Evolutionary conservation across 495 filamentous ascomycete genomes (phyloP).

Genomic region (Filosporella fistucella): DNA sequence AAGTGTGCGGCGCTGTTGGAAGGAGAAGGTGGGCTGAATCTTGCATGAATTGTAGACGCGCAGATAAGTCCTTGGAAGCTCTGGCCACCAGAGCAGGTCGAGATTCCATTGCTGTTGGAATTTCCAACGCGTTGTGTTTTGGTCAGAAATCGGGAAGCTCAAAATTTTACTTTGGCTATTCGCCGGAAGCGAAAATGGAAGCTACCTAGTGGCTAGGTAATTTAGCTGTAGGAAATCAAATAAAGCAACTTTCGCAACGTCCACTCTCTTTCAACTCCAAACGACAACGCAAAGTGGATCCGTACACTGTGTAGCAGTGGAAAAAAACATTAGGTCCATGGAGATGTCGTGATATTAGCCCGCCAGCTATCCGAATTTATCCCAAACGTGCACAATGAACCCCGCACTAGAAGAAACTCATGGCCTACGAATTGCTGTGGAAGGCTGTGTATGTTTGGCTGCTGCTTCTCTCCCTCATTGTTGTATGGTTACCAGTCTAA

Average conservation of each 20-base stretch:
- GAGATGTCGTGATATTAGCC: too few species aligned
- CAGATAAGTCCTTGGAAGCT: constrained; percentile 16
- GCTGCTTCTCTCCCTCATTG: constrained; percentile 11
- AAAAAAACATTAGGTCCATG: too few species aligned
- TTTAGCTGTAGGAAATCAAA: too few species aligned
- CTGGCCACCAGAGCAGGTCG: not conserved
- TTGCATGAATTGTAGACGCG: constrained; percentile 31
- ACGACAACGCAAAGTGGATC: too few species aligned
- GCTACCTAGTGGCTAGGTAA: too few species aligned
- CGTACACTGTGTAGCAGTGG: too few species aligned
- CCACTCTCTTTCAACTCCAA: too few species aligned
- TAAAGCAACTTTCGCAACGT: too few species aligned
- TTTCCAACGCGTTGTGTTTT: constrained; percentile 8
- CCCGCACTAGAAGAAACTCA: constrained; percentile 22
- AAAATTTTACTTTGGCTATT: too few species aligned
- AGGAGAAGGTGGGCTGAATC: constrained; percentile 47
- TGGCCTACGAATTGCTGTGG: constrained; percentile 54
- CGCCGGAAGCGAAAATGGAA: too few species aligned
- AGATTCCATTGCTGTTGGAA: not conserved
- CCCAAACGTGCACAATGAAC: constrained; percentile 7
- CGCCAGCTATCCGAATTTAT: constrained; percentile 2
- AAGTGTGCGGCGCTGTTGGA: constrained; percentile 38
- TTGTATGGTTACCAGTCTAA: not conserved
- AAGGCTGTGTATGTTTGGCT: constrained; percentile 69
- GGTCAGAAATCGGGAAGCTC: too few species aligned